These are phyloP conservation scores for Pascua sp. DNA, from an alignment of 1,284 basidiomycete genomes.

Conservation along the genomic window DNA sequence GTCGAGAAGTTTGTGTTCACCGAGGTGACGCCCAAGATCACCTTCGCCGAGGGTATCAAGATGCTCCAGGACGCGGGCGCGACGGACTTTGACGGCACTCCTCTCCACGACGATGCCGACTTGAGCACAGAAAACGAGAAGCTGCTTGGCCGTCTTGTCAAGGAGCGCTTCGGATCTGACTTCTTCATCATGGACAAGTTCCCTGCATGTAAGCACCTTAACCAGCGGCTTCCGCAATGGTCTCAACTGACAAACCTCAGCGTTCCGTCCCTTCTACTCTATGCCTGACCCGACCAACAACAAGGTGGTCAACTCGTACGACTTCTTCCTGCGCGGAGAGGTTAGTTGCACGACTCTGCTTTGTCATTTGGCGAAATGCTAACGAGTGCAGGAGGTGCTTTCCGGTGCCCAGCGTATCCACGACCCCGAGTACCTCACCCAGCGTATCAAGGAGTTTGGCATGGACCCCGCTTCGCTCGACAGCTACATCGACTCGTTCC, in stretches of 20 bases:
- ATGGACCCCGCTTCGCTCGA: constrained; percentile 84
- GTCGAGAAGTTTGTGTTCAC: constrained; percentile 83
- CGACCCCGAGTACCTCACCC: constrained; percentile 74
- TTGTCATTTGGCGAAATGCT: background rate
- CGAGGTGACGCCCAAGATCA: constrained; percentile 74
- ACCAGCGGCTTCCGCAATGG: too few species aligned
- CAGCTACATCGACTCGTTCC: constrained; percentile 89
- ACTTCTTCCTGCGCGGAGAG: constrained; percentile 99
- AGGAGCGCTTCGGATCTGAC: constrained; percentile 90
- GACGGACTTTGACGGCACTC: constrained; percentile 48
- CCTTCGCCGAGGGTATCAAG: constrained; percentile 82
- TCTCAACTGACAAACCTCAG: constrained; percentile 53
- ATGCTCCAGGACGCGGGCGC: constrained; percentile 81
- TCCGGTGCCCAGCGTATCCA: constrained; percentile 97
- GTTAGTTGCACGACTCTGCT: background rate
- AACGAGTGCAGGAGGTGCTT: constrained; percentile 65
- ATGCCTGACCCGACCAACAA: constrained; percentile 90
- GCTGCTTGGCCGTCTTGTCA: constrained; percentile 80
- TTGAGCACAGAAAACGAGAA: constrained; percentile 75
- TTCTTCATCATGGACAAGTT: constrained; percentile 99
- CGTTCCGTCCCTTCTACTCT: constrained; percentile 86
- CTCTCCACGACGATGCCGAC: constrained; percentile 72
- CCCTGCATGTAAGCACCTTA: constrained; percentile 56
- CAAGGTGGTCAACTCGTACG: constrained; percentile 94
- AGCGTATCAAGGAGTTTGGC: constrained; percentile 69